Base-by-base conservation (phyloP, 2,329 filamentous ascomycete genomes). In the Diplodia corticola region DNA sequence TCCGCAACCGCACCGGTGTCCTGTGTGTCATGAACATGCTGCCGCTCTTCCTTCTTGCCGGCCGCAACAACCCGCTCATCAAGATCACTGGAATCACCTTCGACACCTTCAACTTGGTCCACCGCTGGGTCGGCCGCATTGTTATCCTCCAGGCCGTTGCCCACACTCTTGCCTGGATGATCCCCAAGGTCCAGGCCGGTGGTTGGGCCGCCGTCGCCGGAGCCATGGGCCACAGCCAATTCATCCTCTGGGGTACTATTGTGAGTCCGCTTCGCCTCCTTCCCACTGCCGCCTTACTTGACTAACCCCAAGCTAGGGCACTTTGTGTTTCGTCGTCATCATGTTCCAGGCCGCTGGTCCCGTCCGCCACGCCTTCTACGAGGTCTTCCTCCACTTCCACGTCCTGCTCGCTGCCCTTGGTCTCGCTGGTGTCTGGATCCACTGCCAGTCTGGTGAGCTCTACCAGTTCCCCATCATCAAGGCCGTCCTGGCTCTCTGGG, bases 91-190 rank as follows among this genome's bases (percentile, higher is more conserved):
- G 88, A 68, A 88, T 93, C 69, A 91, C 89, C 4, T 94, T 93
- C 76, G 91, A 94, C 76, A 92, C 89, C 0, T 93, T 91, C 83
- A 94, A 93, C 80, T 79, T 94, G 68, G 82, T 93, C 67, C 91
- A 94, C 78, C 86, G 91, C 68, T 93, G 91, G 91, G 85, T 92
- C 69, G 91, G 91, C 71, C 87, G 91, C 46, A 91, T 93, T 67
- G 89, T 91, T 28, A 84, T 90, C 20, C 78, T 91, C 15, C 89
- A 94, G 75, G 83, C 88, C 10, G 70, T 93, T 48, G 81, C 85
- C 33, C 91, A 93, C 77, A 87, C 86, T 1, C 73, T 87, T 46
- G 84, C 88, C 61, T 91, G 83, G 77, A 83, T 86, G 68, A 71
- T 78, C 33, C 76, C 73, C 69, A 81, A 81, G 69, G 76, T 82